Evolutionary conservation across 495 filamentous ascomycete species (phyloP), one percentile per base, ranked within the genome.

Genomic region (Penicilliopsis zonata): DNA sequence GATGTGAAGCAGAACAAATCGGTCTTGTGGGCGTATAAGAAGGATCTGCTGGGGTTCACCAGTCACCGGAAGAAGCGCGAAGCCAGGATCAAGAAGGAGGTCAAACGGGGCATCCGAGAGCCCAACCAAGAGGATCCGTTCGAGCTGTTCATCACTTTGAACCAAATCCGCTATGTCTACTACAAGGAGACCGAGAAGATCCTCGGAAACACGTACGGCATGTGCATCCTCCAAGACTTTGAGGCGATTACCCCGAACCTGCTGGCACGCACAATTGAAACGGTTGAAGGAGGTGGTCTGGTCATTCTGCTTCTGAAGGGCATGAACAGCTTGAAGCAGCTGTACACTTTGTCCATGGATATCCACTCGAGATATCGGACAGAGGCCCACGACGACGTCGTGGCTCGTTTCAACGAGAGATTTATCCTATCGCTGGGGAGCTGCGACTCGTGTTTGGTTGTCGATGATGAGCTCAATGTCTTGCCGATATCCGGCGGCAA

Each of bases 101-200:
- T 99, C 61, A 96, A 93, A 63, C 75, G 86, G 38, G 92, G 92
- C 13, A 86, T 86, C 34, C 70, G 90, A 40, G 92, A 99, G 53
- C 73, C 82, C n/a, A 94, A 99, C 54, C 74, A 78, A 28, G 86
- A 95, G 47, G 92, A 96, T 47, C 82, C 92, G 1, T 99, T 99
- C 61, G 92, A 99, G 64, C 70, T 96, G 39, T 99, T 99, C 62
- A 80, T 99, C 51, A 86, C 84, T 13, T 74, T 94, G 34, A 82
- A 94, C 57, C 86, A 94, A 51, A 94, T 99, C 45, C 83, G 92
- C 43, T 99, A 96, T 73, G 83, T 88, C 23, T 99, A 94, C 69
- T 99, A 99, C 67, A 99, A 99, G 60, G 92, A 99, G 59, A 96
- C 92, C n/a, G 92, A 99, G 38, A 94, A 94, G 65, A 96, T 99